These are phyloP conservation scores for Lactarius quietus DNA, from an alignment of 768 basidiomycete species.

Conservation along the genomic window DNA sequence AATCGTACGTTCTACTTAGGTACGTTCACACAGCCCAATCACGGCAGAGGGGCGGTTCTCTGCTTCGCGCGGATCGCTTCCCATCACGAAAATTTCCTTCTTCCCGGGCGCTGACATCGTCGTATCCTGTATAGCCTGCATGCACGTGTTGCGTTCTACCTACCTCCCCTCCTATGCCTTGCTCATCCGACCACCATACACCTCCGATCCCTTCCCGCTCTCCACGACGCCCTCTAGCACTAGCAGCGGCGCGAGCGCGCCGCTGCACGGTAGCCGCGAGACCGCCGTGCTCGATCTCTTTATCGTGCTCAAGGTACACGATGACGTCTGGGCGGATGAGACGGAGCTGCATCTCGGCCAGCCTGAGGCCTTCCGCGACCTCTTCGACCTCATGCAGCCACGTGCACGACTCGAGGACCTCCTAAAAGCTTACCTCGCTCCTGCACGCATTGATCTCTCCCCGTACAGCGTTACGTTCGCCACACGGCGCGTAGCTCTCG, in stretches of 20 bases:
- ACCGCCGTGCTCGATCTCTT: conserved; percentile 72
- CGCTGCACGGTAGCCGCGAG: conserved; percentile 62
- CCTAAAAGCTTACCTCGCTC: conserved; percentile 43
- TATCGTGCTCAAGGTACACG: conserved; percentile 73
- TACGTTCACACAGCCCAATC: conserved; percentile 30
- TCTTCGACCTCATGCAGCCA: conserved; percentile 76
- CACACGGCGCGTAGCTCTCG: conserved; percentile 6
- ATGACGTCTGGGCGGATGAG: conserved; percentile 76
- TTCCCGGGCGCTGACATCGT: neutral
- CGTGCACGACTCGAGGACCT: conserved; percentile 75
- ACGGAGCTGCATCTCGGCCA: conserved; percentile 70
- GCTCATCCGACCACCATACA: conserved; percentile 63
- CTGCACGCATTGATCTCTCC: conserved; percentile 35
- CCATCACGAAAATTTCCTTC: neutral
- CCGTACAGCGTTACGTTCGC: conserved; percentile 15
- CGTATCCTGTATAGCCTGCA: conserved; percentile 48
- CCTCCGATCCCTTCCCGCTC: conserved; percentile 69
- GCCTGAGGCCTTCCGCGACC: conserved; percentile 71
- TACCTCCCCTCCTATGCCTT: conserved; percentile 65
- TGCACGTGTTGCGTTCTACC: conserved; percentile 75
- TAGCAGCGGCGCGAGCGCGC: conserved; percentile 22
- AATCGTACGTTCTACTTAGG: conserved; percentile 67
- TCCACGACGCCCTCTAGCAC: conserved; percentile 8
- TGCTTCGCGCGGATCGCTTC: neutral
- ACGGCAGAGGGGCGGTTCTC: neutral